These are phyloP conservation scores for Claviceps maximensis DNA, from an alignment of 2,329 filamentous ascomycete species.

Conservation along the genomic window DNA sequence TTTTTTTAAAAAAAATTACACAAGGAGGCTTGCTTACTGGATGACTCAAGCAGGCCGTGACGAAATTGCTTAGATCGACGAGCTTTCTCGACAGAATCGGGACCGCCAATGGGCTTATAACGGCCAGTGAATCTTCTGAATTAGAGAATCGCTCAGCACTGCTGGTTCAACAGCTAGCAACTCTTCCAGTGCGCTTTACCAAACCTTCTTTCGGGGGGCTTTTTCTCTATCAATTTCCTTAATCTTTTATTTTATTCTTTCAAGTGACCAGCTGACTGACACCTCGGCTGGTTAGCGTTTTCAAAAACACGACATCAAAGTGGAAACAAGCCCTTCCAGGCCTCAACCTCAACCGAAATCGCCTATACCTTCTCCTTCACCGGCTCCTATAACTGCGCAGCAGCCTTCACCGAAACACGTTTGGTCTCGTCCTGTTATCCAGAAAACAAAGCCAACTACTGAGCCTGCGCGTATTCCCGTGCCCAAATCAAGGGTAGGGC, in stretches of 20 bases:
- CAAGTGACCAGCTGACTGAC: neutral
- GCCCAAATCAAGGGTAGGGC: neutral
- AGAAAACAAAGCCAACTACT: neutral
- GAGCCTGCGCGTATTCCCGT: neutral
- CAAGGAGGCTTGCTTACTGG: neutral
- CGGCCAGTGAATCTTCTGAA: conserved; percentile 9
- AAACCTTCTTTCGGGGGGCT: neutral
- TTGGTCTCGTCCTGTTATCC: neutral
- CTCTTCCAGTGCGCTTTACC: conserved; percentile 10
- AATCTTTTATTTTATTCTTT: too few species aligned
- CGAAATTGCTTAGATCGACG: conserved; percentile 11
- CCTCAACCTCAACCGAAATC: neutral
- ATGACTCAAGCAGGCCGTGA: conserved; percentile 10
- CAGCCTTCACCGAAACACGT: neutral
- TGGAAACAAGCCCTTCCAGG: neutral
- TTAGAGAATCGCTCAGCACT: conserved; percentile 8
- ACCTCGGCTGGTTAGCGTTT: neutral
- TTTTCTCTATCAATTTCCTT: too few species aligned
- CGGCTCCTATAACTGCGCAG: neutral
- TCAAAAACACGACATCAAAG: neutral
- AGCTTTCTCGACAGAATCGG: conserved; percentile 14
- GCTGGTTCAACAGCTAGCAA: conserved; percentile 12
- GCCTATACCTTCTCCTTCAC: too few species aligned
- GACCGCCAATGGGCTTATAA: conserved; percentile 10
- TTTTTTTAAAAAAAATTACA: too few species aligned